These are phyloP conservation scores for Heterobasidion parviporum DNA, from an alignment of 1,284 basidiomycete genomes.

Conservation along the genomic window DNA sequence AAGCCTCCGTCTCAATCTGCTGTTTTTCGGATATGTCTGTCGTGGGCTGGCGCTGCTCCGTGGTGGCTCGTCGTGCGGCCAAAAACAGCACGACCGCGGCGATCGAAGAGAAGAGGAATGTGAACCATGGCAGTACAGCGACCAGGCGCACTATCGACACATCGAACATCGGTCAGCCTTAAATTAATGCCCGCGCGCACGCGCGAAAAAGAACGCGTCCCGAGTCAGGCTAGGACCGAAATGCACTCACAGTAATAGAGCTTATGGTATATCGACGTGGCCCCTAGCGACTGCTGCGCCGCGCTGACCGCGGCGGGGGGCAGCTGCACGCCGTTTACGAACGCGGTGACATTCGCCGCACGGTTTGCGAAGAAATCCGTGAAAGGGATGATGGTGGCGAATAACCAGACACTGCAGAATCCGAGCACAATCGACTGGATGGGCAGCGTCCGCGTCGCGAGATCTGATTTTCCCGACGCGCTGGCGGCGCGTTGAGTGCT, in stretches of 20 bases:
- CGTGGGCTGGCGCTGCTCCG: not conserved
- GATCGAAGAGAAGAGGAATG: conserved; percentile 32
- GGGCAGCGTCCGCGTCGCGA: conserved; percentile 19
- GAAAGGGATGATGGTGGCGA: conserved; percentile 45
- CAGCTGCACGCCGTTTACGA: conserved; percentile 27
- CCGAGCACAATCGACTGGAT: conserved; percentile 31
- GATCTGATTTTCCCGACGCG: conserved; percentile 7
- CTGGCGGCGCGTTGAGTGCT: not conserved
- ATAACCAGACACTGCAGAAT: conserved; percentile 40
- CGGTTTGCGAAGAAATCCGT: conserved; percentile 42
- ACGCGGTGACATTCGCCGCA: conserved; percentile 37
- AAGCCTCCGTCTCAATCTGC: too few species aligned
- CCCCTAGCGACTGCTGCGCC: conserved; percentile 29
- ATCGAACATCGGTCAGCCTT: not conserved
- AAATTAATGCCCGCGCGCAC: not conserved
- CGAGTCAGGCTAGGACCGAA: not conserved
- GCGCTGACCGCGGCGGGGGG: conserved; percentile 30
- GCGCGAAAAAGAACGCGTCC: too few species aligned
- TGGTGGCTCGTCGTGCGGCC: conserved; percentile 2
- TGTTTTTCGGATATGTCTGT: too few species aligned
- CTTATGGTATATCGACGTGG: conserved; percentile 37
- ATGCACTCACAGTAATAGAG: conserved; percentile 35
- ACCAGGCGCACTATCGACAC: conserved; percentile 31
- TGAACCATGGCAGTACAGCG: conserved; percentile 42
- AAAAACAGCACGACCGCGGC: conserved; percentile 25